phyloP scores from a whole-genome alignment of 176 grass and related monocot genomes.

The Oryza australiensis region DNA sequence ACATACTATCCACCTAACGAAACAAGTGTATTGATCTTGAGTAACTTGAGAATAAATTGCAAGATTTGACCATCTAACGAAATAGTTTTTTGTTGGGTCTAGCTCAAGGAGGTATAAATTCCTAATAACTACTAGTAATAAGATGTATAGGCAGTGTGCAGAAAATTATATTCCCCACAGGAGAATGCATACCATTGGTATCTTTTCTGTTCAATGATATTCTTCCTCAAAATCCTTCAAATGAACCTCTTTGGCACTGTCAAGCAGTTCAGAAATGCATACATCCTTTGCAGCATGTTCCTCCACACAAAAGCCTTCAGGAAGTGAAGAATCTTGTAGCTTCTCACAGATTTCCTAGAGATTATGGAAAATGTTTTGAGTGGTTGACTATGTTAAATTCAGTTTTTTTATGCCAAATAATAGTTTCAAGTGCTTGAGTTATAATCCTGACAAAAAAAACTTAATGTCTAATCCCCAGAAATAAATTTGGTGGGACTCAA shows the following conservation, averaged over 20 bases:
- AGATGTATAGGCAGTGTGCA: background rate
- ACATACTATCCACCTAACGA: background rate
- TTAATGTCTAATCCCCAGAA: background rate
- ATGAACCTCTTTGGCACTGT: conserved; percentile 30
- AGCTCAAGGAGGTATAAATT: background rate
- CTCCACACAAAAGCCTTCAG: conserved; percentile 18
- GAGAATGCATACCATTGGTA: conserved; percentile 44
- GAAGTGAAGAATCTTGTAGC: conserved; percentile 38
- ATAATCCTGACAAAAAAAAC: background rate
- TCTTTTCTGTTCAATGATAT: conserved; percentile 51
- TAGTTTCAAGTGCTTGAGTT: background rate
- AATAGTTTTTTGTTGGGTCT: background rate
- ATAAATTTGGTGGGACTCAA: background rate
- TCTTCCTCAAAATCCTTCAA: conserved; percentile 52
- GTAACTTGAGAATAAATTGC: background rate
- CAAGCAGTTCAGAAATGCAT: conserved; percentile 45
- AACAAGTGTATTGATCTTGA: background rate
- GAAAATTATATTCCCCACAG: background rate
- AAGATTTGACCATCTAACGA: background rate
- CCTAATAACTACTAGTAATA: background rate
- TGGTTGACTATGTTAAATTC: background rate
- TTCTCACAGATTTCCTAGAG: conserved; percentile 48
- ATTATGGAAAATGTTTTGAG: conserved; percentile 12
- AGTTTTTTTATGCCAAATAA: background rate
- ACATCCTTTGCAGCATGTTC: conserved; percentile 39